Conservation (phyloP, 345 rosid species). For the Syzygium oleosum region DNA sequence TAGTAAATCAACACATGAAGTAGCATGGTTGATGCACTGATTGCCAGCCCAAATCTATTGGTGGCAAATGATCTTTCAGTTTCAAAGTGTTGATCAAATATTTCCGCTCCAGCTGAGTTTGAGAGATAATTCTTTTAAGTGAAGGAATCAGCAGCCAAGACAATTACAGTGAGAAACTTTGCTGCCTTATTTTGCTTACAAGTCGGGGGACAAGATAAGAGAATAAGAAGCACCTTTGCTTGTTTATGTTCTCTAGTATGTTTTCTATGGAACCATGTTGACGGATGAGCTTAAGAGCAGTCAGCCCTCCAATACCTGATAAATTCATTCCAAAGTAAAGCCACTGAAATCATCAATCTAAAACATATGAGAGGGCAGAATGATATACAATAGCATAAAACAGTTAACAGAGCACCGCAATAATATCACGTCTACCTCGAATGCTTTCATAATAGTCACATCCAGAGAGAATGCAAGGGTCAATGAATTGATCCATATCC, state of each 20-base stretch:
- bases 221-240: slow-evolving; percentile 40
- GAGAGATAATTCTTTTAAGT: background rate
- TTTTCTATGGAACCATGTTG: slow-evolving; percentile 84
- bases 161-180: background rate
- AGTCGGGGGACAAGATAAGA: background rate
- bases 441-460: slow-evolving; percentile 97
- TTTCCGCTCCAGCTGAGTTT: background rate
- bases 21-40: background rate
- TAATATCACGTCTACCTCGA: slow-evolving; percentile 27
- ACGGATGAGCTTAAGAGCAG: slow-evolving; percentile 82
- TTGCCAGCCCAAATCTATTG: background rate
- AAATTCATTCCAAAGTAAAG: background rate
- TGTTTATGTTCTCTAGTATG: slow-evolving; percentile 68
- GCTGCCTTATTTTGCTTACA: background rate
- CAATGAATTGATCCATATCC: slow-evolving; percentile 88
- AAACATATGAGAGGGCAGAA: background rate
- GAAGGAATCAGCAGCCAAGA: background rate
- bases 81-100: background rate
- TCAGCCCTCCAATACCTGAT: slow-evolving; percentile 73
- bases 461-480: slow-evolving; percentile 89
- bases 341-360: background rate
- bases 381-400: background rate
- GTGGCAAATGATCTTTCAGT: background rate
- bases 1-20: background rate
- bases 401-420: background rate